Conservation (phyloP, 2,329 filamentous ascomycete genomes). For the Phyllachora maydis region DNA sequence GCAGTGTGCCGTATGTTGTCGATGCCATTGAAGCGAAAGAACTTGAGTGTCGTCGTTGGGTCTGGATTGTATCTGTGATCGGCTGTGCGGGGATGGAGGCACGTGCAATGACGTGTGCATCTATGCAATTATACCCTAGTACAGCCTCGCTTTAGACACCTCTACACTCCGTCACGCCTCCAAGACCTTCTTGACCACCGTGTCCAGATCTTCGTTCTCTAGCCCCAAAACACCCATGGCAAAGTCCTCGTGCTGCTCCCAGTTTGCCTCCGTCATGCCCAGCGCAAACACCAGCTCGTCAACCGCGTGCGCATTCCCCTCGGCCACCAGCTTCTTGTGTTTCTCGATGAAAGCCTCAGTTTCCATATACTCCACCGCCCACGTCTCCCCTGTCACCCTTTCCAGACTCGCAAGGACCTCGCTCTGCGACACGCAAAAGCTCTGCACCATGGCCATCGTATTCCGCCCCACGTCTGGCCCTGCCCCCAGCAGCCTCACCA, state of each 20-base stretch:
- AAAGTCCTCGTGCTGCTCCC: conserved; percentile 20
- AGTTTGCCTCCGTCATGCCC: conserved; percentile 24
- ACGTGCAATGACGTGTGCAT: too few species aligned
- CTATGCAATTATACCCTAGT: too few species aligned
- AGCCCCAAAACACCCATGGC: conserved; percentile 24
- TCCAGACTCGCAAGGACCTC: conserved; percentile 13
- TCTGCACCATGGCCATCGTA: conserved; percentile 16
- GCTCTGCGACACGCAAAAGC: conserved; percentile 16
- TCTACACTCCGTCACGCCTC: too few species aligned
- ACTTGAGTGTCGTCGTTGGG: too few species aligned
- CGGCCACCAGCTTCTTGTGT: conserved; percentile 15
- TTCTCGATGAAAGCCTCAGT: conserved; percentile 17
- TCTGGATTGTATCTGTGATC: too few species aligned
- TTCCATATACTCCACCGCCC: conserved; percentile 12
- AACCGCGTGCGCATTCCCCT: conserved; percentile 15
- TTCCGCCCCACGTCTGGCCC: conserved; percentile 11
- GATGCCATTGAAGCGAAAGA: too few species aligned
- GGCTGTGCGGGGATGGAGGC: too few species aligned
- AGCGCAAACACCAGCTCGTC: conserved; percentile 28
- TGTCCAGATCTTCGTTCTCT: conserved; percentile 22
- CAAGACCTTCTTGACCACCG: conserved; percentile 15
- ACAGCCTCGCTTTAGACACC: too few species aligned
- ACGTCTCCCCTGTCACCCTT: conserved; percentile 11
- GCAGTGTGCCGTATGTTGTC: too few species aligned
- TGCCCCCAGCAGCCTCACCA: conserved; percentile 11